These are phyloP conservation scores for Pichia sp. DNA, from an alignment of 1,139 yeast species.

Conservation along the genomic window DNA sequence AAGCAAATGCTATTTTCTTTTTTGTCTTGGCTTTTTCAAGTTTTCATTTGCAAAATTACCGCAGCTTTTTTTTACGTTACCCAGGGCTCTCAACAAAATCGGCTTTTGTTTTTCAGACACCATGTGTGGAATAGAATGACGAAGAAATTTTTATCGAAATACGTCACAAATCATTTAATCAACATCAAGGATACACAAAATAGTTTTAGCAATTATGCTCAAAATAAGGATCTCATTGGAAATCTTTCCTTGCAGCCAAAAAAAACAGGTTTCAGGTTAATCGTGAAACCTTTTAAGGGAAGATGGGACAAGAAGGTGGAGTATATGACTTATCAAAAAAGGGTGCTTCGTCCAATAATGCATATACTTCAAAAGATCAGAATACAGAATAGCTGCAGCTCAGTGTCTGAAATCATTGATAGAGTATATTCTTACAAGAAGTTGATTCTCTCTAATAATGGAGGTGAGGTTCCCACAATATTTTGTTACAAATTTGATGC, in stretches of 20 bases:
- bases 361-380: constrained; percentile 22
- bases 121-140: constrained; percentile 52
- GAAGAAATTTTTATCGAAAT: constrained; percentile 39
- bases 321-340: constrained; percentile 31
- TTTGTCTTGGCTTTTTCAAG: constrained; percentile 55
- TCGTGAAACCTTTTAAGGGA: constrained; percentile 50
- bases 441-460: constrained; percentile 23
- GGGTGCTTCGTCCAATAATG: constrained; percentile 38
- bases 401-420: constrained; percentile 36
- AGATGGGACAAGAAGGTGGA: constrained; percentile 28
- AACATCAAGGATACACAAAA: constrained; percentile 23
- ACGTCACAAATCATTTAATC: constrained; percentile 36
- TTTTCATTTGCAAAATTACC: constrained; percentile 47
- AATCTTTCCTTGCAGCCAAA: constrained; percentile 51
- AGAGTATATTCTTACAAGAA: constrained; percentile 34
- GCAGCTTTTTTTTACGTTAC: constrained; percentile 65
- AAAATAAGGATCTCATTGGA: constrained; percentile 28
- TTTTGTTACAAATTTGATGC: constrained; percentile 73
- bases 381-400: constrained; percentile 23
- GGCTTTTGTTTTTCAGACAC: constrained; percentile 54
- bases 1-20: constrained; percentile 38
- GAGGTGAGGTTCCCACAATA: constrained; percentile 36
- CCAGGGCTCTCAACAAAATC: constrained; percentile 43
- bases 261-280: constrained; percentile 50
- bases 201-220: constrained; percentile 20